phyloP scores from a whole-genome alignment of 805 yeast genomes.

The Schwanniomyces yamadae region DNA sequence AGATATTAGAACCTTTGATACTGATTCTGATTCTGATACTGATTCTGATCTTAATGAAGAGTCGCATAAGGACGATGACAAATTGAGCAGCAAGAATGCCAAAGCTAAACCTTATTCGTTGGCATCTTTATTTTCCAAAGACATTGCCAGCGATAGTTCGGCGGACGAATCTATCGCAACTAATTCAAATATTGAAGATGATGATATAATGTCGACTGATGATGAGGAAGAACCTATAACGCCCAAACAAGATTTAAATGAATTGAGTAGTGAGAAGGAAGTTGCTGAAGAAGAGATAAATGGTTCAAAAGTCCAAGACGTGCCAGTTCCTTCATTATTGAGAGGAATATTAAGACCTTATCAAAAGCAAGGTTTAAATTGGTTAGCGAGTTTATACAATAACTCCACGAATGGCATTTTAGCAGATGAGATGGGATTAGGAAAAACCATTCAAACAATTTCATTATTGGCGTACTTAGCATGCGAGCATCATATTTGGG shows the following conservation, averaged over 20 bases:
- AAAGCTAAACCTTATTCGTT: constrained; percentile 15
- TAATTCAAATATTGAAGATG: constrained; percentile 15
- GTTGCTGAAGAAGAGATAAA: constrained; percentile 34
- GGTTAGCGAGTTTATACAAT: constrained; percentile 93
- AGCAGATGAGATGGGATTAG: constrained; percentile 99
- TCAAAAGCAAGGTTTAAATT: constrained; percentile 93
- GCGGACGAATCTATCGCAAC: constrained; percentile 18
- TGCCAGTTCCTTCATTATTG: constrained; percentile 72
- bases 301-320: constrained; percentile 53
- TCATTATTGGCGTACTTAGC: constrained; percentile 84
- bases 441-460: constrained; percentile 95
- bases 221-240: constrained; percentile 33
- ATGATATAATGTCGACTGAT: constrained; percentile 19
- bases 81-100: constrained; percentile 7
- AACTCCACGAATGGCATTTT: constrained; percentile 93
- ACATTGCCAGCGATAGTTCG: constrained; percentile 12
- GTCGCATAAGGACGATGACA: constrained; percentile 14
- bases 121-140: constrained; percentile 15
- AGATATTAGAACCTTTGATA: constrained; percentile 3
- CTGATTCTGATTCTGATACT: constrained; percentile 12
- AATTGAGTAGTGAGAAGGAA: constrained; percentile 11
- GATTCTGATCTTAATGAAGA: constrained; percentile 16
- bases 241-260: constrained; percentile 19
- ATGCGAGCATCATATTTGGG: constrained; percentile 93
- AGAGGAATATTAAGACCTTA: constrained; percentile 85